phyloP scores from a whole-genome alignment of 208 protist species.

The Strigomonas oncopelti region DNA sequence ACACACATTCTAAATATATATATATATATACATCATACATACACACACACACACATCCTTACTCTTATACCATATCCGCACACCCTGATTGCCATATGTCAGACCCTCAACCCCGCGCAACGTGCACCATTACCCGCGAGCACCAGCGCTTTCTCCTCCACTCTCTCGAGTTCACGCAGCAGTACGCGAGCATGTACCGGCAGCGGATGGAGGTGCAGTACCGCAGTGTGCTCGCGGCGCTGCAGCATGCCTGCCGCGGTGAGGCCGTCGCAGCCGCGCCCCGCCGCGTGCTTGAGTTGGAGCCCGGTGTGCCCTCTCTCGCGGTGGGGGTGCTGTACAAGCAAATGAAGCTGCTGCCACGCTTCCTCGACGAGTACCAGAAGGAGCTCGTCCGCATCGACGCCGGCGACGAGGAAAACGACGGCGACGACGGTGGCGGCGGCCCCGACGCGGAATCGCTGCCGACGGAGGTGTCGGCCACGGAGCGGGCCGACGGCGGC shows the following conservation, averaged over 20 bases:
- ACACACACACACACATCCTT: neutral
- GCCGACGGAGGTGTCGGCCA: slow-evolving; percentile 17
- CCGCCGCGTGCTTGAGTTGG: slow-evolving; percentile 64
- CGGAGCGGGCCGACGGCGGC: slow-evolving; percentile 14
- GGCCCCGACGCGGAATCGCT: slow-evolving; percentile 7
- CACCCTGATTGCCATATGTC: neutral
- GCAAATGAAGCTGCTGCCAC: slow-evolving; percentile 82
- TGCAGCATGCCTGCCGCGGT: slow-evolving; percentile 22
- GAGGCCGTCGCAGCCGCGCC: neutral
- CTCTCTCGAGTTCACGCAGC: slow-evolving; percentile 68
- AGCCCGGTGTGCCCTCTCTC: slow-evolving; percentile 42
- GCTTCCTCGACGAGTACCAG: slow-evolving; percentile 86
- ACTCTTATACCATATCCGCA: slow-evolving; percentile 1
- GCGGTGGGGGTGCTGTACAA: slow-evolving; percentile 87
- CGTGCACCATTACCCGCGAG: slow-evolving; percentile 58
- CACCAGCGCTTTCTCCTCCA: slow-evolving; percentile 81
- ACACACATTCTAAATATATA: slow-evolving; percentile 3
- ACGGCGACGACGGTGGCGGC: slow-evolving; percentile 15
- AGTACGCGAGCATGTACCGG: slow-evolving; percentile 86
- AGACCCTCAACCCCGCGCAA: slow-evolving; percentile 31
- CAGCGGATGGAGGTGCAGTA: slow-evolving; percentile 59
- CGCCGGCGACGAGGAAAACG: slow-evolving; percentile 71
- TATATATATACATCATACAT: slow-evolving; percentile 10
- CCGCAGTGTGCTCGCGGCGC: slow-evolving; percentile 23
- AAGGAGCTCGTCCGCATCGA: slow-evolving; percentile 81